phyloP scores from a whole-genome alignment of 768 basidiomycete species.

The Dictyophora rubrovolvata region DNA sequence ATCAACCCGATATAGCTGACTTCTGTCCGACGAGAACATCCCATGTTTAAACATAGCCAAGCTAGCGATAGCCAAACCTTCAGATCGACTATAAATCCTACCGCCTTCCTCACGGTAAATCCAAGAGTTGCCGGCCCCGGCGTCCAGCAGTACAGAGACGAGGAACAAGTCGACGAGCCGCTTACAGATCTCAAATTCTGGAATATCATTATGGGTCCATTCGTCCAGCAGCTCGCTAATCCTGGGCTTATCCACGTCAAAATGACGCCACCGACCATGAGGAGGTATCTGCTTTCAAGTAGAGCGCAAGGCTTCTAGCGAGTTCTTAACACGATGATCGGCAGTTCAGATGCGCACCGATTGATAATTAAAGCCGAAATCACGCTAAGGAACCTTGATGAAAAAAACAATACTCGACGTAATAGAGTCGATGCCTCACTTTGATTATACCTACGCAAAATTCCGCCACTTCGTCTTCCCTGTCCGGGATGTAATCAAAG shows the following conservation, averaged over 20 bases:
- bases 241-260: conserved; percentile 59
- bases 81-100: conserved; percentile 51
- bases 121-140: conserved; percentile 85
- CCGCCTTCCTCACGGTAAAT: conserved; percentile 53
- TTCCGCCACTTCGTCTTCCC: conserved; percentile 54
- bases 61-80: conserved; percentile 84
- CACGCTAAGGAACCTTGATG: conserved; percentile 41
- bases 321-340: not conserved
- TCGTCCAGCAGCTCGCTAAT: conserved; percentile 47
- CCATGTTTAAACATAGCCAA: conserved; percentile 82
- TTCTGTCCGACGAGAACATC: conserved; percentile 59
- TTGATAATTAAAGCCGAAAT: conserved; percentile 62
- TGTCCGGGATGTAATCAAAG: conserved; percentile 77
- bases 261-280: conserved; percentile 85
- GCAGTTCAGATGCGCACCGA: conserved; percentile 32
- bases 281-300: conserved; percentile 56
- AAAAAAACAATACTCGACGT: conserved; percentile 2
- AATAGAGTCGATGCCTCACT: conserved; percentile 30
- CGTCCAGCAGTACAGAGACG: conserved; percentile 88
- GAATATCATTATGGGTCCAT: conserved; percentile 41
- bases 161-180: conserved; percentile 82
- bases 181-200: conserved; percentile 41
- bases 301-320: not conserved
- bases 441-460: conserved; percentile 74
- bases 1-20: conserved; percentile 66